phyloP scores from a whole-genome alignment of 208 protist species.

The Trypanosomatidae sp. region DNA sequence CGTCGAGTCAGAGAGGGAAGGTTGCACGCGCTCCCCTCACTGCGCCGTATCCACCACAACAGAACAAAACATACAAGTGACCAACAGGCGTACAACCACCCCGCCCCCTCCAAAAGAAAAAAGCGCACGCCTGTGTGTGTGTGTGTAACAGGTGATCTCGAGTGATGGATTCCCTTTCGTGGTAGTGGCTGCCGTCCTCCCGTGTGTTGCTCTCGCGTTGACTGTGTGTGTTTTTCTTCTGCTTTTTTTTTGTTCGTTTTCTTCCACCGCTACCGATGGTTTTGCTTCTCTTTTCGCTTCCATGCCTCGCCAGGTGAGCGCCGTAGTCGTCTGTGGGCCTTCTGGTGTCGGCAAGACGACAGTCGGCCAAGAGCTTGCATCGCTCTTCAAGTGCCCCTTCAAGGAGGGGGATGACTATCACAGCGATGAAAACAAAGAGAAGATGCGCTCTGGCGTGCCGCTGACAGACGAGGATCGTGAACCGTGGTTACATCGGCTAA shows the following conservation, averaged over 20 bases:
- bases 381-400: conserved; percentile 42
- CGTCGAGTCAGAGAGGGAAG: no score
- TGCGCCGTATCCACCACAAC: background rate
- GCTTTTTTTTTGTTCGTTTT: background rate
- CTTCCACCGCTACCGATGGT: background rate
- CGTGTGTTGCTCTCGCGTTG: background rate
- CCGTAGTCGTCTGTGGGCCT: conserved; percentile 70
- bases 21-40: background rate
- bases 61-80: background rate
- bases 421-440: conserved; percentile 43
- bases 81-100: background rate
- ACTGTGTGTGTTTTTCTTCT: background rate
- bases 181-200: background rate
- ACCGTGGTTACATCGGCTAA: conserved; percentile 66
- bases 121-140: background rate
- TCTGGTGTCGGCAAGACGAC: conserved; percentile 83
- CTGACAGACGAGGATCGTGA: conserved; percentile 72
- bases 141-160: background rate
- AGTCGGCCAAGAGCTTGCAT: conserved; percentile 49
- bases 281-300: background rate
- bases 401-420: conserved; percentile 79
- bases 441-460: conserved; percentile 68
- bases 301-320: conserved; percentile 22
- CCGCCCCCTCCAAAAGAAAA: background rate
- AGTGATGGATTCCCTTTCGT: background rate